Conservation (phyloP, 2,329 filamentous ascomycete genomes). For the Penicillium sp. region DNA sequence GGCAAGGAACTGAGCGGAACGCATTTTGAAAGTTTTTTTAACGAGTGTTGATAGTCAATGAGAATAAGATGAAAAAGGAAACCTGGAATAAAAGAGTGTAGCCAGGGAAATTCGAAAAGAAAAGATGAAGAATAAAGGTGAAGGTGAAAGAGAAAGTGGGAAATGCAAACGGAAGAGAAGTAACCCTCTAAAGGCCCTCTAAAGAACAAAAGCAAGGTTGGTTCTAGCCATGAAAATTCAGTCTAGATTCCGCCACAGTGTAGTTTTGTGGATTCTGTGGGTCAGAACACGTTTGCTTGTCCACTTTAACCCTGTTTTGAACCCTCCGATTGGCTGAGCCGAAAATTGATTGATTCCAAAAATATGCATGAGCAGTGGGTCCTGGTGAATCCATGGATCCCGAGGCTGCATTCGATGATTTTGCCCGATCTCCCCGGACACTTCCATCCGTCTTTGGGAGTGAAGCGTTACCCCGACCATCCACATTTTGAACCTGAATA, state of each 20-base stretch:
- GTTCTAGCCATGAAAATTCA: conserved; percentile 5
- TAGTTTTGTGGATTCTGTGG: conserved; percentile 19
- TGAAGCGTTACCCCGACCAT: background rate
- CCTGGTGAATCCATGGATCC: background rate
- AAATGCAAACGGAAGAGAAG: conserved; percentile 16
- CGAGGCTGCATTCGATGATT: conserved; percentile 7
- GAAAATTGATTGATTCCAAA: conserved; percentile 1
- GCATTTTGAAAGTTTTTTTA: conserved; percentile 29
- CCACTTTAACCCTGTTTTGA: conserved; percentile 3
- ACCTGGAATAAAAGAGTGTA: conserved; percentile 14
- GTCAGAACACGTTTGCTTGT: conserved; percentile 25
- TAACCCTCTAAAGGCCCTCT: conserved; percentile 7
- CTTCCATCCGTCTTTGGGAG: conserved; percentile 1
- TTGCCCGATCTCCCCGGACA: conserved; percentile 13
- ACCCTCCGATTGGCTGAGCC: background rate
- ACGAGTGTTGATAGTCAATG: conserved; percentile 8
- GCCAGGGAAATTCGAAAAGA: conserved; percentile 9
- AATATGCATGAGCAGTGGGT: conserved; percentile 10
- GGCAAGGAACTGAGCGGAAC: conserved; percentile 35
- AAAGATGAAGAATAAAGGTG: conserved; percentile 6
- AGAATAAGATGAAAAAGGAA: conserved; percentile 3
- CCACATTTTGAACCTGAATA: too few species aligned
- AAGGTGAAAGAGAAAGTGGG: background rate
- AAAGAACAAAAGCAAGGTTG: conserved; percentile 4
- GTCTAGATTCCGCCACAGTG: conserved; percentile 27